phyloP scores from a whole-genome alignment of 2,329 filamentous ascomycete genomes.

The Onygena corvina region DNA sequence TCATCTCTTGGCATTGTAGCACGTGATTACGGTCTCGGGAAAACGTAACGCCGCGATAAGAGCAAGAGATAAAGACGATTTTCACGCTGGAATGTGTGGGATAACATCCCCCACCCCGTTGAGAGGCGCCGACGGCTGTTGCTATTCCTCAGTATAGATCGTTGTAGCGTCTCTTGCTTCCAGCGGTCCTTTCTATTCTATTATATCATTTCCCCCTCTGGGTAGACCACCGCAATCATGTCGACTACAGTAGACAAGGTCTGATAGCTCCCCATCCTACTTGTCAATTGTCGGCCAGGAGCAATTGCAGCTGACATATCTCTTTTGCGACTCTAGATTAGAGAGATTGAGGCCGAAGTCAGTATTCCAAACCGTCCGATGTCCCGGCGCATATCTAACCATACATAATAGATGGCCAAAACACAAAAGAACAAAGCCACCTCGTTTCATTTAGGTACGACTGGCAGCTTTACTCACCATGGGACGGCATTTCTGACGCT shows the following conservation, averaged over 20 bases:
- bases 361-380: slow-evolving; percentile 23
- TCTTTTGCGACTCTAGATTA: slow-evolving; percentile 55
- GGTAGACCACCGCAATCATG: slow-evolving; percentile 43
- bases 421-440: slow-evolving; percentile 98
- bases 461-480: not conserved
- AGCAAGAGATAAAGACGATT: not conserved
- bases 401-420: slow-evolving; percentile 61
- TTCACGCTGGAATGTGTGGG: too few relatives aligned
- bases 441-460: slow-evolving; percentile 69
- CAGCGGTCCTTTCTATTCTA: not conserved
- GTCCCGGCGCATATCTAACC: slow-evolving; percentile 15
- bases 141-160: too few relatives aligned
- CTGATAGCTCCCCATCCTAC: slow-evolving; percentile 22
- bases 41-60: not conserved
- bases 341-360: slow-evolving; percentile 91
- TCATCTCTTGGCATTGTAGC: not conserved
- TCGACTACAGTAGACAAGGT: slow-evolving; percentile 96
- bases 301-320: slow-evolving; percentile 22
- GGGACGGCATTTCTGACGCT: not conserved
- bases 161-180: slow-evolving; percentile 3
- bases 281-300: slow-evolving; percentile 7
- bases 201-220: not conserved
- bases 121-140: too few relatives aligned
- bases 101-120: too few relatives aligned
- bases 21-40: not conserved